Percentiles rank a stretch among this genome's conserved stretches.
Conservation (phyloP, 768 basidiomycete species). For the Leccinellum luteum region DNA sequence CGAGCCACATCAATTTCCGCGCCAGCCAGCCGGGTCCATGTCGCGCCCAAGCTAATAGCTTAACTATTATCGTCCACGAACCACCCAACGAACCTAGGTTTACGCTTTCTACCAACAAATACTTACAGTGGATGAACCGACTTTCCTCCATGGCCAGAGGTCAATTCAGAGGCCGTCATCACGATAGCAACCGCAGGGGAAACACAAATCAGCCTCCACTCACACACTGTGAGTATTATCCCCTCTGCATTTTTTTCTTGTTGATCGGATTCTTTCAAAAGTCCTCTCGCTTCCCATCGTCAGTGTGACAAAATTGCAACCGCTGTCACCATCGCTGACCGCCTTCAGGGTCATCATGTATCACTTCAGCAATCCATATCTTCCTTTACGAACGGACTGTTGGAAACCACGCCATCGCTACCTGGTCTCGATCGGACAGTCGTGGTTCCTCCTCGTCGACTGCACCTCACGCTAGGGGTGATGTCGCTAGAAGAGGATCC, state of each 20-base stretch:
- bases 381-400: conserved; percentile 33
- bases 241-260: not conserved
- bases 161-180: conserved; percentile 1
- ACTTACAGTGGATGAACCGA: conserved; percentile 2
- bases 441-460: conserved; percentile 50
- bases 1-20: conserved; percentile 1
- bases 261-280: conserved; percentile 12
- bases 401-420: conserved; percentile 24
- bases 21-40: not conserved
- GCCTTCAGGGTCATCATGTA: conserved; percentile 39
- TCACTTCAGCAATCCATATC: conserved; percentile 36
- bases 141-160: conserved; percentile 15
- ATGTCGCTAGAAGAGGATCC: conserved; percentile 50
- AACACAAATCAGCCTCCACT: conserved; percentile 10
- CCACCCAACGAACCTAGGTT: not conserved
- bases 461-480: conserved; percentile 75
- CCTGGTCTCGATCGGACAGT: conserved; percentile 61
- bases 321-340: conserved; percentile 14
- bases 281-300: conserved; percentile 33
- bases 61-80: not conserved
- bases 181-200: not conserved
- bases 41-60: not conserved
- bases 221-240: conserved; percentile 28
- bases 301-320: conserved; percentile 26
- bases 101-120: too few relatives aligned